Evolutionary conservation across 208 protist genomes (phyloP).

Genomic region (Leishmania major): DNA sequence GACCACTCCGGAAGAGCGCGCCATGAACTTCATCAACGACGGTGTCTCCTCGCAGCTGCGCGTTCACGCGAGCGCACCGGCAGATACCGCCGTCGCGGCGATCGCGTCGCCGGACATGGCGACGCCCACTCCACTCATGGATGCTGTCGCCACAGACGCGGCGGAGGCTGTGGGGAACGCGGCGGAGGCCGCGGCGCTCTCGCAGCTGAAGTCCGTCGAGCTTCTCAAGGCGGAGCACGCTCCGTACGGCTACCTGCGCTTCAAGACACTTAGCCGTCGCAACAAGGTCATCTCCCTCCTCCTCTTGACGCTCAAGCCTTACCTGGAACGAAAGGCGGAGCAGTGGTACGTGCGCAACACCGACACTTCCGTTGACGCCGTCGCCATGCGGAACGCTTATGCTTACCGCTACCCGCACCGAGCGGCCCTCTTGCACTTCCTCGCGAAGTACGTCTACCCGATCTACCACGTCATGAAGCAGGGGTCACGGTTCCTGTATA

Average conservation of each 20-base stretch:
- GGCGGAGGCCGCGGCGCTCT: slow-evolving; percentile 8
- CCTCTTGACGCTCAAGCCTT: slow-evolving; percentile 66
- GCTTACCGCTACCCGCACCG: slow-evolving; percentile 43
- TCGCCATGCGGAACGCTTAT: slow-evolving; percentile 50
- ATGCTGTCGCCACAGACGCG: slow-evolving; percentile 9
- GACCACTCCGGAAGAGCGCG: slow-evolving; percentile 51
- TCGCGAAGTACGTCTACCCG: slow-evolving; percentile 55
- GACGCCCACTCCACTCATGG: slow-evolving; percentile 5
- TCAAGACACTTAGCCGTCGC: slow-evolving; percentile 38
- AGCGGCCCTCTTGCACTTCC: slow-evolving; percentile 41
- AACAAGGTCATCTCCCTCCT: slow-evolving; percentile 60
- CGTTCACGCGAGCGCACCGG: slow-evolving; percentile 6
- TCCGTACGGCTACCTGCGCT: slow-evolving; percentile 72
- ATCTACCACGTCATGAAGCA: slow-evolving; percentile 49
- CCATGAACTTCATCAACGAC: slow-evolving; percentile 44
- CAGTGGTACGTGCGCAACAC: slow-evolving; percentile 54
- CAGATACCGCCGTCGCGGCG: neutral
- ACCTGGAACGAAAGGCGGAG: slow-evolving; percentile 46
- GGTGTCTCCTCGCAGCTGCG: slow-evolving; percentile 26
- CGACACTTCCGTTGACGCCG: slow-evolving; percentile 49
- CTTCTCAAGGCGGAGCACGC: slow-evolving; percentile 48
- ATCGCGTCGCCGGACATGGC: neutral
- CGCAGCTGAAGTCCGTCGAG: slow-evolving; percentile 37
- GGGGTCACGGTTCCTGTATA: slow-evolving; percentile 44
- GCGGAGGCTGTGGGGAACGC: slow-evolving; percentile 1